Base-by-base conservation (phyloP, 768 basidiomycete species). In the Lyophyllum shimeji region DNA sequence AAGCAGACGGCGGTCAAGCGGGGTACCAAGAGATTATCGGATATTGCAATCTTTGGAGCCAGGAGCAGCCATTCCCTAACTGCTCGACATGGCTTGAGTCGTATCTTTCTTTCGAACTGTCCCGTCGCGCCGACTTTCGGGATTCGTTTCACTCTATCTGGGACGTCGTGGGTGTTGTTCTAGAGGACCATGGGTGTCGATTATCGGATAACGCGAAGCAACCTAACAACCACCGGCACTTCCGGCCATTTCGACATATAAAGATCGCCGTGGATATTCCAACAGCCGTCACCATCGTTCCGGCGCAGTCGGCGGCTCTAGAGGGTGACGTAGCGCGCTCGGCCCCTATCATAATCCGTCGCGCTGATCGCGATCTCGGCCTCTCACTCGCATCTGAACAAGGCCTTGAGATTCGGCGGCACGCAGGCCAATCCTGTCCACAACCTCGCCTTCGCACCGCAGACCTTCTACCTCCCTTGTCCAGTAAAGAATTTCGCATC, bases 71-170 rank as follows among this genome's bases (percentile, higher is more conserved):
- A 53, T 73, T 77, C 67, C 60, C 68, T 57, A 73, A 79, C 61
- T 69, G 77, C 34, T 68, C 71, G 43, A 74, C 76, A 43, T 80
- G 78, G 73, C 74, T 84, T 27, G 76, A 80, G 61, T 58, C 61
- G 15, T 74, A 82, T 59, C 74, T 82, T 37, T 79, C 81, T 20
- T 69, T 71, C 51, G 69, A 77, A 65, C 62, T 68, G 43, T 57
- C 60, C 13, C 56, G 45, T 18, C 45, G 65, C 63, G 59, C 53
- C 49, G 21, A 45, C 18, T 48, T 31, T 11, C 27, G 60, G 31
- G 43, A 54, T 52, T 52, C 66, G 11, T 56, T 62, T 11, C 37
- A 47, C 40, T 69, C 67, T 55, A 76, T 84, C 29, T 82, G 83
- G 76, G 64, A 73, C 37, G 62, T 79, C 44, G 72, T 82, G 42